Percentiles rank a stretch among this genome's conserved stretches.
Evolutionary conservation across 108 stramenopile species (phyloP).

Genomic region (Conticribra guillardii): DNA sequence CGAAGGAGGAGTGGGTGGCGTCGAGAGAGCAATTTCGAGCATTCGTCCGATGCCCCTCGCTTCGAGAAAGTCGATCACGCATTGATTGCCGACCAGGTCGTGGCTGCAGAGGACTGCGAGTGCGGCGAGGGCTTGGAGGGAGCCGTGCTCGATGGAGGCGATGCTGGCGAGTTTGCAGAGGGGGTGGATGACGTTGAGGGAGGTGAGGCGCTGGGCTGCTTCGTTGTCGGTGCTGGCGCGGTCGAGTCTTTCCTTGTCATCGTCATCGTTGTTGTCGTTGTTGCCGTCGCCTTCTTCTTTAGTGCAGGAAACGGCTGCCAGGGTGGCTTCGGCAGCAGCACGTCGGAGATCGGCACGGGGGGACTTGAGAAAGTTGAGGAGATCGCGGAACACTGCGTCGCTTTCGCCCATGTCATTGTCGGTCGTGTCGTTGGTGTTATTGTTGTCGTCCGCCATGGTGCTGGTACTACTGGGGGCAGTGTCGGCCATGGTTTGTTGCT

Average conservation of each 20-base stretch:
- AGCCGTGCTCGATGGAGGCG: conserved; percentile 2
- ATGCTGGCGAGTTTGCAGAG: conserved; percentile 35
- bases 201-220: conserved; percentile 16
- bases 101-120: conserved; percentile 25
- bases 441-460: too few relatives aligned
- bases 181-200: conserved; percentile 24
- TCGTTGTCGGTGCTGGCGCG: conserved; percentile 7
- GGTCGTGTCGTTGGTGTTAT: too few relatives aligned
- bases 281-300: neutral
- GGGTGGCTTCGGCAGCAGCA: conserved; percentile 48
- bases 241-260: too few relatives aligned
- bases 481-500: too few relatives aligned
- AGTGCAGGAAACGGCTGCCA: conserved; percentile 26
- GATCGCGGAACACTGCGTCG: conserved; percentile 31
- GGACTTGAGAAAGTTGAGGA: conserved; percentile 39
- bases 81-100: conserved; percentile 50
- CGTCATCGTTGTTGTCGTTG: conserved; percentile 7
- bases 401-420: conserved; percentile 16
- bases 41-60: conserved; percentile 54
- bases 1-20: conserved; percentile 18
- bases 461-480: too few relatives aligned
- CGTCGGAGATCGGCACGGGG: conserved; percentile 42
- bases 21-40: conserved; percentile 67
- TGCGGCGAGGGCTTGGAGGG: conserved; percentile 25
- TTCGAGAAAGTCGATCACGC: conserved; percentile 61